A percentile compares a stretch with the other conserved stretches of the same genome.
Evolutionary conservation across 805 yeast genomes (phyloP).

Genomic region (Saccharomycopsis oosterbeekiorum): DNA sequence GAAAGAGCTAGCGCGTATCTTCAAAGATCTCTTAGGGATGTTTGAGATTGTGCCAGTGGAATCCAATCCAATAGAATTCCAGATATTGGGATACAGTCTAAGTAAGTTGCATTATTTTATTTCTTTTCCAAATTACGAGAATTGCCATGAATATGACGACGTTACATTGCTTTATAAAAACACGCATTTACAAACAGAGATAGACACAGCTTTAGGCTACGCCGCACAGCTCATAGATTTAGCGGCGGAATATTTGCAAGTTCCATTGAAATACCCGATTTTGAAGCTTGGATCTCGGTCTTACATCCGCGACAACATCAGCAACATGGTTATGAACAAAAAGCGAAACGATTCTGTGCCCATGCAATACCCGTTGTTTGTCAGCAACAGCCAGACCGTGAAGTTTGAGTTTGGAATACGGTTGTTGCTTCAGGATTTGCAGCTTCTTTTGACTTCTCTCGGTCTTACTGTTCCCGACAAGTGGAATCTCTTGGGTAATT

Average conservation of each 20-base stretch:
- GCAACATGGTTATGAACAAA: constrained; percentile 23
- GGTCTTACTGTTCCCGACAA: constrained; percentile 26
- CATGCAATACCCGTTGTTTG: constrained; percentile 44
- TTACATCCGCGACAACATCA: constrained; percentile 39
- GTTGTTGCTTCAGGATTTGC: constrained; percentile 37
- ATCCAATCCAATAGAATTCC: constrained; percentile 16
- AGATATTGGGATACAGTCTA: constrained; percentile 8
- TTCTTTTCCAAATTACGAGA: constrained; percentile 14
- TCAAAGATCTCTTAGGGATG: constrained; percentile 11
- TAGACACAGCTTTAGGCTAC: constrained; percentile 41
- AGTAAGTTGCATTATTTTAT: constrained; percentile 14
- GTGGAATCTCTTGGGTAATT: constrained; percentile 28
- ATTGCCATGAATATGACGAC: neutral
- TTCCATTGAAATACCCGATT: constrained; percentile 41
- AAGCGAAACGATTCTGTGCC: constrained; percentile 27
- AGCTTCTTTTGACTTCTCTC: constrained; percentile 31
- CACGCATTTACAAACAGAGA: constrained; percentile 26
- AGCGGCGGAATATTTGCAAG: constrained; percentile 32
- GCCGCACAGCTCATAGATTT: constrained; percentile 33
- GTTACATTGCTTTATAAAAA: neutral
- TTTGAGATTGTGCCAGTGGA: constrained; percentile 10
- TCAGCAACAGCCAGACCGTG: constrained; percentile 26
- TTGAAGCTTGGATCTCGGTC: constrained; percentile 39
- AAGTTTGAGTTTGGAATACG: constrained; percentile 42
- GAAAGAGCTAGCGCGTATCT: constrained; percentile 7